These are phyloP conservation scores for Colletotrichum acutatum DNA, from an alignment of 2,329 filamentous ascomycete species.

Conservation along the genomic window DNA sequence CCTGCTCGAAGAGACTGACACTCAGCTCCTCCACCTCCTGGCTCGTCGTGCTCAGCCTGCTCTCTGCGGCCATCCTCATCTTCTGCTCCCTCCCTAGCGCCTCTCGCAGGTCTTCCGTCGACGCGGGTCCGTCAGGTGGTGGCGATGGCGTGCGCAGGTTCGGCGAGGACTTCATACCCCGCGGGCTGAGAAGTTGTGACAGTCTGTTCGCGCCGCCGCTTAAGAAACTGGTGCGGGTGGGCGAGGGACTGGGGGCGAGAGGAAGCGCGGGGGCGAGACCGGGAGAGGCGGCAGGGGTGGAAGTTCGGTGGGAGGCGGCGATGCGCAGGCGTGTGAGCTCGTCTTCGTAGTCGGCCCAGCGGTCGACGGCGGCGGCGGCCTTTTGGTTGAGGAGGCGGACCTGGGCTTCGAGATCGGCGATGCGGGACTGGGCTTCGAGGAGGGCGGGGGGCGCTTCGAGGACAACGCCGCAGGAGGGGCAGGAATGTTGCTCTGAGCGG, in stretches of 20 bases:
- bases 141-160: slow-evolving; percentile 44
- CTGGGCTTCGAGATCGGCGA: slow-evolving; percentile 77
- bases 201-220: slow-evolving; percentile 55
- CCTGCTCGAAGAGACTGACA: slow-evolving; percentile 80
- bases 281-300: slow-evolving; percentile 34
- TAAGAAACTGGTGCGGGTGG: slow-evolving; percentile 57
- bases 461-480: slow-evolving; percentile 61
- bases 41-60: slow-evolving; percentile 72
- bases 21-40: slow-evolving; percentile 83
- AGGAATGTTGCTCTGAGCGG: slow-evolving; percentile 48
- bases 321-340: slow-evolving; percentile 71
- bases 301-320: slow-evolving; percentile 39
- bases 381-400: slow-evolving; percentile 77
- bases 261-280: slow-evolving; percentile 39
- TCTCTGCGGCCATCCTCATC: slow-evolving; percentile 76
- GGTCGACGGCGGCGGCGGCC: slow-evolving; percentile 71
- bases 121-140: slow-evolving; percentile 39
- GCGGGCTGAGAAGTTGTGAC: slow-evolving; percentile 55
- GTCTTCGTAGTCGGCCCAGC: slow-evolving; percentile 84
- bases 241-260: slow-evolving; percentile 40
- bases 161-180: slow-evolving; percentile 56
- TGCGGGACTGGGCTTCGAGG: slow-evolving; percentile 66
- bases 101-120: slow-evolving; percentile 65
- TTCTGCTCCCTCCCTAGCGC: slow-evolving; percentile 74
- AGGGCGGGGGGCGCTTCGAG: slow-evolving; percentile 56